phyloP scores from a whole-genome alignment of 2,329 filamentous ascomycete genomes.

The Dactylellina parvicollis region DNA sequence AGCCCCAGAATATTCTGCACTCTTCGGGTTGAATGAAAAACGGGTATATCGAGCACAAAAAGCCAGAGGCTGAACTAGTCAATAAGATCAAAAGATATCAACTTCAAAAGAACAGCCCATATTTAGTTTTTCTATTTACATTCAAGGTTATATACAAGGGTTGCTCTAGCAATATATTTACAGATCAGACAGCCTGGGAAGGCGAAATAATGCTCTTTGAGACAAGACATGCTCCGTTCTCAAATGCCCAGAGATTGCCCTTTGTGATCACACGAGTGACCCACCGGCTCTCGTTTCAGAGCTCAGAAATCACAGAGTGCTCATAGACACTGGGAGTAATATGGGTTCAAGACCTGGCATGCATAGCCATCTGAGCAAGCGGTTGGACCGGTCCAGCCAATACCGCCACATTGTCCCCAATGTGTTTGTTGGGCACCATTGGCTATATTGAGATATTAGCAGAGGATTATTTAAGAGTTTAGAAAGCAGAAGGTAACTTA shows the following conservation, averaged over 20 bases:
- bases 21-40: too few species aligned
- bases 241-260: too few species aligned
- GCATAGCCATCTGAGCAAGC: slow-evolving; percentile 47
- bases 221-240: too few species aligned
- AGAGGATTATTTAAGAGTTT: not conserved
- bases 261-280: too few species aligned
- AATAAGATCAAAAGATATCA: too few species aligned
- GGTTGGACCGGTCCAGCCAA: slow-evolving; percentile 54
- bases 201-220: not conserved
- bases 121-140: too few species aligned
- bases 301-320: too few species aligned
- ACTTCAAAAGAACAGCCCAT: too few species aligned
- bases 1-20: too few species aligned
- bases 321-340: slow-evolving; percentile 57
- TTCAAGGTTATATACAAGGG: not conserved
- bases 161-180: not conserved
- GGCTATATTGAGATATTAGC: slow-evolving; percentile 2
- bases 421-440: slow-evolving; percentile 15
- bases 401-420: slow-evolving; percentile 43
- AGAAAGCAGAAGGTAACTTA: not conserved
- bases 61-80: too few species aligned
- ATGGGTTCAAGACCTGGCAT: slow-evolving; percentile 55
- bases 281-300: too few species aligned
- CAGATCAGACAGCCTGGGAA: not conserved
- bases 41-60: too few species aligned